Conservation (phyloP, 2,329 filamentous ascomycete genomes). For the Fusarium mexicanum region DNA sequence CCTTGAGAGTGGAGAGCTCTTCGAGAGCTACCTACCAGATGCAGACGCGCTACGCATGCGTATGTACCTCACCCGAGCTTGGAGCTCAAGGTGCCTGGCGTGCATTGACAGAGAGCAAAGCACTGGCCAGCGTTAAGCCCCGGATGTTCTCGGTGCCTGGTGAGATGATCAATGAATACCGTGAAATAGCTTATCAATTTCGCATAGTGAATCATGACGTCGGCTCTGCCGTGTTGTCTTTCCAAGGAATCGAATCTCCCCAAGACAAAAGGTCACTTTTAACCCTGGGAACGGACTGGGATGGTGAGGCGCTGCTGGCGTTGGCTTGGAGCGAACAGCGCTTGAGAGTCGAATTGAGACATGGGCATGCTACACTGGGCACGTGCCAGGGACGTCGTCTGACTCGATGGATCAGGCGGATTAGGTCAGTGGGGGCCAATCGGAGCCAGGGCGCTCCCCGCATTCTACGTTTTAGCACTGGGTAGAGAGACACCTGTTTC, state of each 20-base stretch:
- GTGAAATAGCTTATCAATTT: conserved; percentile 11
- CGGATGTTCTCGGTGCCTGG: conserved; percentile 6
- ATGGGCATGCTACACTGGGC: conserved; percentile 34
- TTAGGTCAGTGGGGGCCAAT: conserved; percentile 39
- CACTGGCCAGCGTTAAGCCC: conserved; percentile 1
- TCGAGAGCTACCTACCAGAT: conserved; percentile 6
- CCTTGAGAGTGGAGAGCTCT: conserved; percentile 25
- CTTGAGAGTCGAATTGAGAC: conserved; percentile 33
- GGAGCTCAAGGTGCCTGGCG: conserved; percentile 11
- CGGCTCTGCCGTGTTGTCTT: conserved; percentile 13
- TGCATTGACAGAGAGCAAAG: conserved; percentile 18
- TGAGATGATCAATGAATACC: neutral
- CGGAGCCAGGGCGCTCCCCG: conserved; percentile 41
- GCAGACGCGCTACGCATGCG: conserved; percentile 11
- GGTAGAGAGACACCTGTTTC: conserved; percentile 27
- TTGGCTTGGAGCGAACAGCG: conserved; percentile 26
- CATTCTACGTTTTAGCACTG: conserved; percentile 40
- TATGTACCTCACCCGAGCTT: conserved; percentile 27
- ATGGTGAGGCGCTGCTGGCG: conserved; percentile 29
- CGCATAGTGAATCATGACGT: conserved; percentile 33
- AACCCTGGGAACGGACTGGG: conserved; percentile 31
- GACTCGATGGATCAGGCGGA: conserved; percentile 46
- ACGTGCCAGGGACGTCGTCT: conserved; percentile 47
- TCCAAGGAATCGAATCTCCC: conserved; percentile 28
- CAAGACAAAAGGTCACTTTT: conserved; percentile 17